A percentile compares a stretch with the other conserved stretches of the same genome.
These are phyloP conservation scores for Phalaenopsis equestris DNA, from an alignment of 106 monocot genomes.

Conservation along the genomic window DNA sequence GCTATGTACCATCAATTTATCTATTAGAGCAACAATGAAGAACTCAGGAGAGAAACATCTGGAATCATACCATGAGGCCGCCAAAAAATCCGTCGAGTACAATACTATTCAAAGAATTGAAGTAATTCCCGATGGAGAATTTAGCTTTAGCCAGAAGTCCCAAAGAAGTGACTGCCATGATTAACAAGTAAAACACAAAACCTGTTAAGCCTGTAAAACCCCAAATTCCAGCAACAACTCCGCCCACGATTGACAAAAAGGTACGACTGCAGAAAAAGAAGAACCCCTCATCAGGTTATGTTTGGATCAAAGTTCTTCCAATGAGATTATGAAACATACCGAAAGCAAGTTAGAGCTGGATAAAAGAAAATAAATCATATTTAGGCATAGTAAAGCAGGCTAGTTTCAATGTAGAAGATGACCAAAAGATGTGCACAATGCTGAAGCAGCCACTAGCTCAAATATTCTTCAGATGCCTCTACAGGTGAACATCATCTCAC, in stretches of 20 bases:
- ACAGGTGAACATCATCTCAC: background rate
- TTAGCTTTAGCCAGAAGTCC: slow-evolving; percentile 78
- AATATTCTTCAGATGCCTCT: background rate
- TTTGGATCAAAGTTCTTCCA: background rate
- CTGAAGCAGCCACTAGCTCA: background rate
- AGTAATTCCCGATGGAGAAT: slow-evolving; percentile 67
- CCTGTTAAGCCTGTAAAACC: slow-evolving; percentile 86
- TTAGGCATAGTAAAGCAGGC: background rate
- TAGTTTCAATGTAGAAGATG: background rate
- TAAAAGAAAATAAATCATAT: background rate
- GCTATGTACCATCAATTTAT: slow-evolving; percentile 1
- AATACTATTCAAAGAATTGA: slow-evolving; percentile 85
- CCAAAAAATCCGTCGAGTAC: slow-evolving; percentile 76
- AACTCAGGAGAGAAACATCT: background rate
- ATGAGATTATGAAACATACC: background rate
- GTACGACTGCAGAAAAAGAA: slow-evolving; percentile 70
- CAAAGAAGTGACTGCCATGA: slow-evolving; percentile 74
- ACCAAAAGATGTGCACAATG: background rate
- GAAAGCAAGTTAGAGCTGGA: background rate
- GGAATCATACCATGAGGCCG: slow-evolving; percentile 83
- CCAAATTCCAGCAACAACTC: slow-evolving; percentile 96
- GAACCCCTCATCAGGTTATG: background rate
- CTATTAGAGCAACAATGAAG: background rate
- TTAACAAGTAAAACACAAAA: slow-evolving; percentile 76
- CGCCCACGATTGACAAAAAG: slow-evolving; percentile 88